Evolutionary conservation across 495 filamentous ascomycete genomes (phyloP).

Genomic region (Entonaema liquescens): DNA sequence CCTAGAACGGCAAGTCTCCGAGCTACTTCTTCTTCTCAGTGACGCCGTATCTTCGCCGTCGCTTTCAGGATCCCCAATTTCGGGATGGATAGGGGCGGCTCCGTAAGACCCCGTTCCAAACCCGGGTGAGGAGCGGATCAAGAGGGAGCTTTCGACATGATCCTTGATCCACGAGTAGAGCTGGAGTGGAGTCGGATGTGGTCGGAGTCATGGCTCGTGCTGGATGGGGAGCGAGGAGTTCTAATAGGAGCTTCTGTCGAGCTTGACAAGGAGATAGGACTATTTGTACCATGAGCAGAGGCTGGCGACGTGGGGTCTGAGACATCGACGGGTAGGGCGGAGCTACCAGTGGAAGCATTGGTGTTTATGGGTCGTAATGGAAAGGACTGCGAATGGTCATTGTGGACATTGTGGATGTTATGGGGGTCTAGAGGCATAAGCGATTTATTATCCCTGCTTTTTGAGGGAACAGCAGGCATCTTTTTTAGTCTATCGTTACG

Average conservation of each 20-base stretch:
- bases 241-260: conserved; percentile 12
- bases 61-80: conserved; percentile 26
- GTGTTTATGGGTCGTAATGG: conserved; percentile 38
- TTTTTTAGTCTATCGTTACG: conserved; percentile 30
- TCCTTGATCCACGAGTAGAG: conserved; percentile 33
- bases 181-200: conserved; percentile 28
- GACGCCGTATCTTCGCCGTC: conserved; percentile 11
- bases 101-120: conserved; percentile 48
- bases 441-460: conserved; percentile 36
- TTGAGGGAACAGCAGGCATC: conserved; percentile 24
- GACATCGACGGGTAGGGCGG: conserved; percentile 31
- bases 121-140: conserved; percentile 67
- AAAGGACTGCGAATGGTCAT: conserved; percentile 27
- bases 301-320: conserved; percentile 34
- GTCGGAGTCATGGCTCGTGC: conserved; percentile 40
- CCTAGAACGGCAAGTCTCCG: conserved; percentile 22
- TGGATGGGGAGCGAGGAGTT: conserved; percentile 30
- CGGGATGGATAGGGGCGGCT: conserved; percentile 33
- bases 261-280: conserved; percentile 20
- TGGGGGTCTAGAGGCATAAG: conserved; percentile 33
- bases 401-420: conserved; percentile 20
- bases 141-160: conserved; percentile 66
- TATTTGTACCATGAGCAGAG: conserved; percentile 35
- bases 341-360: conserved; percentile 20
- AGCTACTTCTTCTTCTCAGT: conserved; percentile 20